Percentiles rank a stretch among this genome's conserved stretches.
phyloP scores from a whole-genome alignment of 2,329 filamentous ascomycete genomes.

The Leptosphaerulina australis region DNA sequence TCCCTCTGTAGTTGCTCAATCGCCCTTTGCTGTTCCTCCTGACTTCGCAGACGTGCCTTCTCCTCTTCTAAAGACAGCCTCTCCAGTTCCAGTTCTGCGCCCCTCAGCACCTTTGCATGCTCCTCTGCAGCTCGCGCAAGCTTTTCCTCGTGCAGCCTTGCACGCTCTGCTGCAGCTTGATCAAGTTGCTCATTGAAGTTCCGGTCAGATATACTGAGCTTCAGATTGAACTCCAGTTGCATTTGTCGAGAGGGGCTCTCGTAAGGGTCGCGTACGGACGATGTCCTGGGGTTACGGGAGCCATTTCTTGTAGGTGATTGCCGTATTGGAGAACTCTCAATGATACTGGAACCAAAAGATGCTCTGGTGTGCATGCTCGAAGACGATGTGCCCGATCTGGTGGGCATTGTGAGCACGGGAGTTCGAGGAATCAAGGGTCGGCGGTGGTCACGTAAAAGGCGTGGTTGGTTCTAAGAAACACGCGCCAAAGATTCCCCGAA shows the following conservation, averaged over 20 bases:
- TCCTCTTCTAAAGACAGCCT: conserved; percentile 55
- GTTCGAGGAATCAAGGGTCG: conserved; percentile 4
- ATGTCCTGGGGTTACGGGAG: conserved; percentile 31
- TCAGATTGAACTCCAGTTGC: conserved; percentile 50
- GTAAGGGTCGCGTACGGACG: conserved; percentile 30
- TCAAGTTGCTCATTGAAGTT: conserved; percentile 66
- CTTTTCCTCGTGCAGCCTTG: conserved; percentile 67
- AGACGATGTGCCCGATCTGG: conserved; percentile 42
- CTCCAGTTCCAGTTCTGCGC: conserved; percentile 61
- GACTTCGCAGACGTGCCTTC: conserved; percentile 39
- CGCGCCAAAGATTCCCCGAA: conserved; percentile 22
- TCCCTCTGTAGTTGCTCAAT: conserved; percentile 52
- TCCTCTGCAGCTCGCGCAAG: conserved; percentile 69
- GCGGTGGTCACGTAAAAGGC: conserved; percentile 25
- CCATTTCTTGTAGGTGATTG: conserved; percentile 42
- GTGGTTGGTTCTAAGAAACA: conserved; percentile 29
- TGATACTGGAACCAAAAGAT: conserved; percentile 42
- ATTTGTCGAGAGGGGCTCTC: conserved; percentile 47
- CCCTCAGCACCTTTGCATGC: conserved; percentile 67
- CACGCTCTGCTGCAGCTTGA: conserved; percentile 65
- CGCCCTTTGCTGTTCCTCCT: conserved; percentile 46
- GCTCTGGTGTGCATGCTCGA: conserved; percentile 44
- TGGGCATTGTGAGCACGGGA: conserved; percentile 32
- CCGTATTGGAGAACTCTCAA: conserved; percentile 39
- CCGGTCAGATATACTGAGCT: conserved; percentile 51